Evolutionary conservation across 1,284 basidiomycete genomes (phyloP), one percentile per base, ranked within the genome.

Genomic region (Fomes fomentarius): DNA sequence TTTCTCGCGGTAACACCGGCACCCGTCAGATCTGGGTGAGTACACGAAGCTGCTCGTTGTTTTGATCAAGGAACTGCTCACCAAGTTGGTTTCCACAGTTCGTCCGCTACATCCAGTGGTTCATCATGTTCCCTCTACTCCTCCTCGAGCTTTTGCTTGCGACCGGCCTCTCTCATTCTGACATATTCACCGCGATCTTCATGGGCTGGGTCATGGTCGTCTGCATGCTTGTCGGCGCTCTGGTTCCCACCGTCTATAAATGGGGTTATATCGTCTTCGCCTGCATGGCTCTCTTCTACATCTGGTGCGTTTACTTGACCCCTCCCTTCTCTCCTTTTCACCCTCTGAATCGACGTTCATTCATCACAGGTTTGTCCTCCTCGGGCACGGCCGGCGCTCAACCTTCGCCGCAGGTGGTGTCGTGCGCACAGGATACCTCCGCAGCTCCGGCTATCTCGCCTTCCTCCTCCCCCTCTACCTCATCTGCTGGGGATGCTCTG

Each of bases 1-100:
- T 96, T 80, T 86, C 80, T 79, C 15, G 51, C 11, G 31, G 95
- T 50, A 87, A 94, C 67, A 84, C 76, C 46, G 94, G 95, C 69
- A 83, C 84, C 60, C 71, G 98, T 54, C 87, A 93, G 30, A 52
- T 52, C 14, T 52, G 50, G 50, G 50, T 52, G 15, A 3, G 50
- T 24, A n/a, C n/a, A n/a, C n/a, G n/a, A n/a, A n/a, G n/a, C n/a
- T n/a, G n/a, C n/a, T 17, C 41, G 14, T 10, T 30, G 25, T 19
- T 9, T 3, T 6, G 14, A 17, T 28, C 21, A 4, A 3, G 24
- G 25, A 22, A 6, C 8, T 7, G 12, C 4, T 17, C 11, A 19
- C 21, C 17, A n/a, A 28, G 17, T 15, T 15, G 0, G 12, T 21
- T 22, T 15, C 50, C 55, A 14, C 49, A 78, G 76, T 78, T 64